phyloP scores from a whole-genome alignment of 768 basidiomycete genomes.

The Favolaschia claudopus region DNA sequence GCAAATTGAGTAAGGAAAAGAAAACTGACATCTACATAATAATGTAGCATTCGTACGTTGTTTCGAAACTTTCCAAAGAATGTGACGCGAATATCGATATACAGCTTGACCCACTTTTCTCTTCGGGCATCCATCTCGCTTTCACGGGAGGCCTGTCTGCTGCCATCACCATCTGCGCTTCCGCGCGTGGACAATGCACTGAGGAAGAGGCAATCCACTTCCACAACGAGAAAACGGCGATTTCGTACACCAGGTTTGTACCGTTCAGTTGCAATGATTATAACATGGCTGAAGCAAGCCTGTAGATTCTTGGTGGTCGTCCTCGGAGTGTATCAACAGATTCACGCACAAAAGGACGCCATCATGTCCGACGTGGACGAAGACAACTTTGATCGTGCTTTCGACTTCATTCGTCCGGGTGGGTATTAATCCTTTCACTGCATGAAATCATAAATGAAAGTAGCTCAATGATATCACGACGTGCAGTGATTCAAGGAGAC shows the following conservation, averaged over 20 bases:
- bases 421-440: neutral
- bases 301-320: conserved; percentile 55
- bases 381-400: conserved; percentile 57
- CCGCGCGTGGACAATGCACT: conserved; percentile 36
- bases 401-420: conserved; percentile 49
- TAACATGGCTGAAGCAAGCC: neutral
- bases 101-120: conserved; percentile 68
- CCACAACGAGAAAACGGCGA: conserved; percentile 41
- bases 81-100: neutral
- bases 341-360: conserved; percentile 46
- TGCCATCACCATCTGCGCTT: conserved; percentile 42
- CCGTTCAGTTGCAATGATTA: neutral
- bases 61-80: conserved; percentile 60
- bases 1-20: no score
- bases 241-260: conserved; percentile 42
- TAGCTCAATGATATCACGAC: no score
- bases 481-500: conserved; percentile 8
- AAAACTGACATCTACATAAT: no score
- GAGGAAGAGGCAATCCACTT: conserved; percentile 40
- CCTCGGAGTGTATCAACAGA: conserved; percentile 58
- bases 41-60: no score
- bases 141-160: conserved; percentile 46
- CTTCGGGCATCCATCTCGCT: conserved; percentile 56
- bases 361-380: conserved; percentile 54
- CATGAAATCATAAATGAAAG: no score